Evolutionary conservation across 139 green algal species (phyloP).

Genomic region (Chlorella sp.): DNA sequence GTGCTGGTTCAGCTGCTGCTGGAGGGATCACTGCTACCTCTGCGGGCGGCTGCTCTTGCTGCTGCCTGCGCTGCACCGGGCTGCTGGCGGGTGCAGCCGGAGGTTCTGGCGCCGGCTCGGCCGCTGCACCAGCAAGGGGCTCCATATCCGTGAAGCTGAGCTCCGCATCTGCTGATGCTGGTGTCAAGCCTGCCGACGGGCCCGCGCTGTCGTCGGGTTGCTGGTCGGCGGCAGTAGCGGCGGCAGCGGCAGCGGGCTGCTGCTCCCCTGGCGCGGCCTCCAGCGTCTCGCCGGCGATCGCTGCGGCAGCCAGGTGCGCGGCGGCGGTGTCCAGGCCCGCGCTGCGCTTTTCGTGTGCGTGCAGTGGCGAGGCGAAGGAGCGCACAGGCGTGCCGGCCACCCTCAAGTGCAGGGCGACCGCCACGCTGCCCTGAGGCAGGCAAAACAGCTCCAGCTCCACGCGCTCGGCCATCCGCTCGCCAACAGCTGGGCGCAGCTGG

Average conservation of each 20-base stretch:
- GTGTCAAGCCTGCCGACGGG: neutral
- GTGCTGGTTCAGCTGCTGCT: neutral
- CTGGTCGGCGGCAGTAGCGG: neutral
- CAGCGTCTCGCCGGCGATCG: neutral
- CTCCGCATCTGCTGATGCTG: neutral
- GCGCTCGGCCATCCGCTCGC: neutral
- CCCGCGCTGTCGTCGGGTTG: too few relatives aligned
- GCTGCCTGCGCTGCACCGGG: neutral
- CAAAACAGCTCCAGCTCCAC: conserved; percentile 13
- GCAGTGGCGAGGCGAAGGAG: neutral
- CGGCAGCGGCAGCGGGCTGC: neutral
- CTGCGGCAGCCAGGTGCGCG: neutral
- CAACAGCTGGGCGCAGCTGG: neutral
- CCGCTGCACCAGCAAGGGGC: neutral
- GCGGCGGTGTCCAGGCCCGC: neutral
- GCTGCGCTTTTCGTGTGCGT: too few relatives aligned
- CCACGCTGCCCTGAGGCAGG: neutral
- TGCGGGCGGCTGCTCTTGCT: neutral
- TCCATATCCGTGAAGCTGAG: neutral
- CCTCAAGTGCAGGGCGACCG: neutral
- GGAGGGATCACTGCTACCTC: neutral
- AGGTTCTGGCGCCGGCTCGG: neutral
- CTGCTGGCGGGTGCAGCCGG: neutral
- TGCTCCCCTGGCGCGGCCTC: neutral
- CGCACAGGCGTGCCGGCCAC: neutral